phyloP scores from a whole-genome alignment of 306 rosid species.

The Abrus precatorius region DNA sequence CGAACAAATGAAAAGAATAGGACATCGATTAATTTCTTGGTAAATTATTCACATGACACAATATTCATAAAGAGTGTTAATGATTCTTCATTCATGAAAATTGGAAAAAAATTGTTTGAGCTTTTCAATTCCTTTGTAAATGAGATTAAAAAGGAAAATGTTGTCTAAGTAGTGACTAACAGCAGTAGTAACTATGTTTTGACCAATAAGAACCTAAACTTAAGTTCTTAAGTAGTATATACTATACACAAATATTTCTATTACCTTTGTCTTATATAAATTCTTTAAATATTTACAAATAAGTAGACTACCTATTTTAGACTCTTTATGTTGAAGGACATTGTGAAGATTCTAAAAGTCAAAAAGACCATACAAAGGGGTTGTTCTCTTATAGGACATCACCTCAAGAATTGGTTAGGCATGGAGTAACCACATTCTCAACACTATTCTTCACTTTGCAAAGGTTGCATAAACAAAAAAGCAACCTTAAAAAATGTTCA shows the following conservation, averaged over 20 bases:
- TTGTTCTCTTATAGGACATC: not conserved
- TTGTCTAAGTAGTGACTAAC: too few relatives aligned
- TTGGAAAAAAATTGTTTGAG: too few relatives aligned
- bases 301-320: conserved; percentile 43
- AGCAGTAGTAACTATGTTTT: too few relatives aligned
- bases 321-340: not conserved
- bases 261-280: too few relatives aligned
- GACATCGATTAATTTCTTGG: too few relatives aligned
- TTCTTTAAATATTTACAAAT: conserved; percentile 35
- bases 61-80: too few relatives aligned
- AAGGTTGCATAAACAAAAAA: not conserved
- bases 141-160: too few relatives aligned
- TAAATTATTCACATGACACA: not conserved
- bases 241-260: conserved; percentile 27
- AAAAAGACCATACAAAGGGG: not conserved
- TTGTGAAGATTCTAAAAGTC: not conserved
- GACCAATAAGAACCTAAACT: too few relatives aligned
- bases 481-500: not conserved
- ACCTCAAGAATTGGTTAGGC: not conserved
- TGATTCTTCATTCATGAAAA: too few relatives aligned
- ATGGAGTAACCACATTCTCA: not conserved
- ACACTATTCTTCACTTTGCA: not conserved
- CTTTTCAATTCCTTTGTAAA: too few relatives aligned
- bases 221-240: too few relatives aligned
- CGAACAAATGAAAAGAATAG: too few relatives aligned